Percentiles rank a stretch among this genome's conserved stretches.
These are phyloP conservation scores for Primulina eburnea DNA, from an alignment of 257 asterid genomes.

Conservation along the genomic window DNA sequence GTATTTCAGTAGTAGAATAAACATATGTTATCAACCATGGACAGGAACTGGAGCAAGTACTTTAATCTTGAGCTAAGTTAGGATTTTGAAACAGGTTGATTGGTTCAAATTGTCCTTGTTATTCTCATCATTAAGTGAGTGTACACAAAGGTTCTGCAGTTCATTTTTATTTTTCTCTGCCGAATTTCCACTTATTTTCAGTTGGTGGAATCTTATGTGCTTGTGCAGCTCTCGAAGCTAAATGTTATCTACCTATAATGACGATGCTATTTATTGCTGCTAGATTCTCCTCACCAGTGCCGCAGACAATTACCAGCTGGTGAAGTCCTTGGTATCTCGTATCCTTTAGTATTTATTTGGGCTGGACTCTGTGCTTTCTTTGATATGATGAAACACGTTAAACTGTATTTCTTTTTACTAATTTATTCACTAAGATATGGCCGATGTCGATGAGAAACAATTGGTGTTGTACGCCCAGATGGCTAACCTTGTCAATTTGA, in stretches of 20 bases:
- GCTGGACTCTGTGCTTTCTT: constrained; percentile 11
- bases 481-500: constrained; percentile 84
- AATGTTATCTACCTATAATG: constrained; percentile 5
- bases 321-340: constrained; percentile 91
- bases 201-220: constrained; percentile 1
- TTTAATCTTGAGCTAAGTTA: too few relatives aligned
- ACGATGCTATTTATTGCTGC: constrained; percentile 29
- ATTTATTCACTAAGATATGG: constrained; percentile 48
- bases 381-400: constrained; percentile 3
- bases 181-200: not conserved
- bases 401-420: constrained; percentile 23
- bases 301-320: constrained; percentile 58
- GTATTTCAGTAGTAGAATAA: too few relatives aligned
- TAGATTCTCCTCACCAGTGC: constrained; percentile 59
- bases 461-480: constrained; percentile 85
- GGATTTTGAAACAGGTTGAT: too few relatives aligned
- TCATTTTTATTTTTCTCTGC: not conserved
- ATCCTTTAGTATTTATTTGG: constrained; percentile 45
- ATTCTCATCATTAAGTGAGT: too few relatives aligned
- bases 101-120: too few relatives aligned
- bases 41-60: too few relatives aligned
- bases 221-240: not conserved
- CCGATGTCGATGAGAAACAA: constrained; percentile 69
- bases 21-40: too few relatives aligned
- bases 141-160: not conserved